Evolutionary conservation across 2,329 filamentous ascomycete genomes (phyloP).

Genomic region (Curvularia verruculosa): DNA sequence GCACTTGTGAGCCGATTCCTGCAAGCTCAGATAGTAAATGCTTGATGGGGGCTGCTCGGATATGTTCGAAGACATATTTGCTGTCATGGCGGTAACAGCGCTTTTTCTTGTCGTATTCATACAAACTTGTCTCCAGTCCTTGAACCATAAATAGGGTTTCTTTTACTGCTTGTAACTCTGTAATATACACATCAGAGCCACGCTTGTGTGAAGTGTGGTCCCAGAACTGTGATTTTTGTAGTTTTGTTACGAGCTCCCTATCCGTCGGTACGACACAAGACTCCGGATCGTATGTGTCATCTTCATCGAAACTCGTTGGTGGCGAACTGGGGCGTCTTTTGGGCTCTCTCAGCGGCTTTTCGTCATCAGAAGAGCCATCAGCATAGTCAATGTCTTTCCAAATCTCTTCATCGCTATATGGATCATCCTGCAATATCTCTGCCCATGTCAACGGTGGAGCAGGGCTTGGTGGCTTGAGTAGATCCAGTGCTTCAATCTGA

Average conservation of each 20-base stretch:
- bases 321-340: slow-evolving; percentile 33
- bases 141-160: slow-evolving; percentile 86
- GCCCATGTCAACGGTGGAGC: slow-evolving; percentile 71
- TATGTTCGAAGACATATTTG: slow-evolving; percentile 50
- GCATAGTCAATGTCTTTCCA: slow-evolving; percentile 75
- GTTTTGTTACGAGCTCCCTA: slow-evolving; percentile 39
- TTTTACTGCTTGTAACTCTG: slow-evolving; percentile 75
- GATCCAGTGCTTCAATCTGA: slow-evolving; percentile 66
- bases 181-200: slow-evolving; percentile 52
- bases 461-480: slow-evolving; percentile 56
- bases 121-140: slow-evolving; percentile 77
- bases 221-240: slow-evolving; percentile 59
- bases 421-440: slow-evolving; percentile 77
- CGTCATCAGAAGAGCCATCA: slow-evolving; percentile 69
- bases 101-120: slow-evolving; percentile 50
- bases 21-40: slow-evolving; percentile 55
- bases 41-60: slow-evolving; percentile 40
- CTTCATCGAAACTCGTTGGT: slow-evolving; percentile 47
- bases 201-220: slow-evolving; percentile 21
- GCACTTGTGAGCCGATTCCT: slow-evolving; percentile 56
- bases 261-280: slow-evolving; percentile 41
- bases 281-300: slow-evolving; percentile 46
- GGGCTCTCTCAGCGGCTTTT: slow-evolving; percentile 47
- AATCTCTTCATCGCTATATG: slow-evolving; percentile 70
- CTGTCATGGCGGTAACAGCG: slow-evolving; percentile 44